Evolutionary conservation across 2,329 filamentous ascomycete genomes (phyloP), one percentile per base, ranked within the genome.

Genomic region (Blastomyces parvus): DNA sequence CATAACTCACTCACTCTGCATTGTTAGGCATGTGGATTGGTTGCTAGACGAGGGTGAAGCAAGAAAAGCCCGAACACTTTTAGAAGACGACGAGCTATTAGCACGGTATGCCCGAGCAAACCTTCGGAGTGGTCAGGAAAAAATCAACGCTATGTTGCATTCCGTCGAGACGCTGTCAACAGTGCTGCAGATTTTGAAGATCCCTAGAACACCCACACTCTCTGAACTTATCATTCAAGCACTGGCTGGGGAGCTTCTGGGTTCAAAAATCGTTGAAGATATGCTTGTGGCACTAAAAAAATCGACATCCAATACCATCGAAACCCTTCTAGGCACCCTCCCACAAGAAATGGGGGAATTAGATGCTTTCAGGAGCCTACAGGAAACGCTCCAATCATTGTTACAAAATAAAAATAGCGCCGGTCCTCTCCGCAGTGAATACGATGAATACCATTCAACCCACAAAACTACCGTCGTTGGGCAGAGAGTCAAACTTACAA

Each of bases 351-450:
- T 72, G 36, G 60, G 69, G 17, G 65, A 71, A 5, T 73, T 86
- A 17, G 67, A 70, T 40, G 71, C 73, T 0, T 48, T 50, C 27
- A 36, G 7, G 30, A 19, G 50, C 11, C 73, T 84, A 27, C 72
- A 80, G n/a, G 70, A 74, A 30, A 74, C 81, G 57, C 76, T 87
- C 42, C 75, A 78, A 53, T 69, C 70, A 14, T 72, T 89, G 6
- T 70, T 81, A 27, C 70, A 75, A 42, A 75, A 74, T 53, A 79
- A 83, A 19, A 72, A 80, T 56, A 74, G 78, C 55, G 77, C 80
- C 11, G 79, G 78, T 46, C 75, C 80, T 3, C 80, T 95, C 38
- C 86, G 87, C 66, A 95, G 87, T 76, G 88, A 87, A 72, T 89
- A 94, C 73, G 87, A 87, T 68, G 82, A 88, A 13, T 86, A 88